Evolutionary conservation across 192 early-diverging fungal species (phyloP).

Genomic region (Podochytrium sp.): DNA sequence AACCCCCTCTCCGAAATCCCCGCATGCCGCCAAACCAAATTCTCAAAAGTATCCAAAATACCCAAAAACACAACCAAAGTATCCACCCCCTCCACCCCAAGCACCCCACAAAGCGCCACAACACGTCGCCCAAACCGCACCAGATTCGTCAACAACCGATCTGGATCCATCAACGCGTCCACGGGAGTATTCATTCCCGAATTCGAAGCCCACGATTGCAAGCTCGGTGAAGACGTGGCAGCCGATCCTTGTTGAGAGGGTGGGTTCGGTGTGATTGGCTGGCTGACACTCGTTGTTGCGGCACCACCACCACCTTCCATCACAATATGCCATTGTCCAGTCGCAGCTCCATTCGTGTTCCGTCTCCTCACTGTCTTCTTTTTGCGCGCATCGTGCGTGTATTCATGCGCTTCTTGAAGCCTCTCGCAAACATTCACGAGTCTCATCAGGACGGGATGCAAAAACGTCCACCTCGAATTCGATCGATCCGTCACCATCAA

Average conservation of each 20-base stretch:
- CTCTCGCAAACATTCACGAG: constrained; percentile 13
- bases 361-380: not conserved
- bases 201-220: not conserved
- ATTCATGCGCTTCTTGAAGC: not conserved
- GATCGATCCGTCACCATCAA: constrained; percentile 21
- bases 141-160: constrained; percentile 11
- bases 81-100: not conserved
- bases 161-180: constrained; percentile 12
- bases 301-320: not conserved
- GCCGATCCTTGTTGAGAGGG: not conserved
- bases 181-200: not conserved
- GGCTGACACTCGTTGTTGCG: not conserved
- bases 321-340: not conserved
- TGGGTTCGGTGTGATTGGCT: not conserved
- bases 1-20: not conserved
- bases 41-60: constrained; percentile 7
- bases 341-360: not conserved
- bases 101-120: not conserved
- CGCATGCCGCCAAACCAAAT: not conserved
- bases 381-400: not conserved
- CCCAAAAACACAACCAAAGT: constrained; percentile 1
- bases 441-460: constrained; percentile 19
- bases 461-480: constrained; percentile 16
- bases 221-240: not conserved
- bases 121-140: not conserved